These are phyloP conservation scores for Lentinus tigrinus DNA, from an alignment of 768 basidiomycete genomes.

Conservation along the genomic window DNA sequence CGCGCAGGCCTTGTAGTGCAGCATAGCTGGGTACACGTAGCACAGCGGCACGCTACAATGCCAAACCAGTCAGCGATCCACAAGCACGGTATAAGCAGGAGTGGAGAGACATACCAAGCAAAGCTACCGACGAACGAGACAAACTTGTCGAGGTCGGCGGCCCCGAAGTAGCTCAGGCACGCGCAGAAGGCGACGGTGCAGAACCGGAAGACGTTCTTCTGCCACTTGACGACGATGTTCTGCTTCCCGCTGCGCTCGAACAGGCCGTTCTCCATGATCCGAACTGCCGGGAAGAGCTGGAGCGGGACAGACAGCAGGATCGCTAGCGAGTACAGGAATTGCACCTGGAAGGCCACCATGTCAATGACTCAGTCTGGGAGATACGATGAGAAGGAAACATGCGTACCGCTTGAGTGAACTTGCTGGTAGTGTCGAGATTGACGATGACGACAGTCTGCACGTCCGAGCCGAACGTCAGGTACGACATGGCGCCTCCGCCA, in stretches of 20 bases:
- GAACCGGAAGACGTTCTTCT: constrained; percentile 89
- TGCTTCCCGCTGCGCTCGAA: constrained; percentile 87
- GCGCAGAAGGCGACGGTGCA: constrained; percentile 76
- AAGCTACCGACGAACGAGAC: constrained; percentile 91
- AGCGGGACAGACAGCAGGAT: constrained; percentile 91
- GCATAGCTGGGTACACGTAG: constrained; percentile 91
- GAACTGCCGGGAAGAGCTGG: constrained; percentile 96
- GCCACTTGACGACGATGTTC: constrained; percentile 85
- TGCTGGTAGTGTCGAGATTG: constrained; percentile 82
- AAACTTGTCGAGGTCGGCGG: constrained; percentile 91
- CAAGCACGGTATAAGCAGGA: too few relatives aligned
- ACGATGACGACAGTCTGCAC: constrained; percentile 93
- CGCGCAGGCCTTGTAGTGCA: constrained; percentile 88
- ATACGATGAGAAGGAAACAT: constrained; percentile 17
- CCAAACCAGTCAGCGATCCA: neutral
- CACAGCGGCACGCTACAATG: constrained; percentile 79
- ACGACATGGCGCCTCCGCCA: constrained; percentile 83
- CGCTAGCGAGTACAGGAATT: constrained; percentile 88
- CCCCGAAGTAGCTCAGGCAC: constrained; percentile 78
- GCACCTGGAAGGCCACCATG: constrained; percentile 47
- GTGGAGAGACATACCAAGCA: constrained; percentile 67
- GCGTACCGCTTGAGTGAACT: constrained; percentile 83
- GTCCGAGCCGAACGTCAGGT: constrained; percentile 82
- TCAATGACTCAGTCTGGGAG: constrained; percentile 1
- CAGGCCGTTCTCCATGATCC: constrained; percentile 95